phyloP scores from a whole-genome alignment of 257 asterid genomes.

The Scutellaria baicalensis region DNA sequence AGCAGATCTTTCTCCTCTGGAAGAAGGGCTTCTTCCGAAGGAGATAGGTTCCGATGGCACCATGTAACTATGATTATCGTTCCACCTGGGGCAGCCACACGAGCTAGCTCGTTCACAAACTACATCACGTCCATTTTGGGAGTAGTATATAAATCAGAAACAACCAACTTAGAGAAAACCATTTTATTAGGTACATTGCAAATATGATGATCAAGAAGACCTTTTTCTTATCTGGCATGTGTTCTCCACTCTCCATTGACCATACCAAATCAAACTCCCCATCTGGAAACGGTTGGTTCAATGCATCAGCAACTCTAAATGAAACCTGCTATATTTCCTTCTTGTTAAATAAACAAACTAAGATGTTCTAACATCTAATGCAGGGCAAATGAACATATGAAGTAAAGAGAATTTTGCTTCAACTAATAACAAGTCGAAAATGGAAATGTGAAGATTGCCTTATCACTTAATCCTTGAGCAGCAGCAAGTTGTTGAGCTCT shows the following conservation, averaged over 20 bases:
- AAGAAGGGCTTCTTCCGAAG: conserved; percentile 52
- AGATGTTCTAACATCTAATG: neutral
- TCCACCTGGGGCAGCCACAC: conserved; percentile 96
- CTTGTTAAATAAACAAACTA: neutral
- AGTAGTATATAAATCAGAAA: neutral
- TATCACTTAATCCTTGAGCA: conserved; percentile 62
- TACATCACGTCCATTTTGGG: conserved; percentile 18
- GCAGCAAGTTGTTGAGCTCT: conserved; percentile 85
- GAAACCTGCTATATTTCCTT: conserved; percentile 48
- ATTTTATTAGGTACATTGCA: too few species aligned
- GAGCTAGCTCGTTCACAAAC: conserved; percentile 86
- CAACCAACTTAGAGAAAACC: too few species aligned
- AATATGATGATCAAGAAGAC: conserved; percentile 22
- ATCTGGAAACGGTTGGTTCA: conserved; percentile 91
- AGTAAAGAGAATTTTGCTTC: neutral
- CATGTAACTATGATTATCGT: conserved; percentile 89
- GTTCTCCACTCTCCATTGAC: conserved; percentile 99
- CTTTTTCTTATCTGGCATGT: conserved; percentile 95
- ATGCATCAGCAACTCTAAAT: conserved; percentile 92
- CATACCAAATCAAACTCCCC: conserved; percentile 81
- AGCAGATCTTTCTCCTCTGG: conserved; percentile 60
- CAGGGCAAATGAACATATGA: neutral
- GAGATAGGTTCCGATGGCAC: conserved; percentile 93
- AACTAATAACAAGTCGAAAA: too few species aligned
- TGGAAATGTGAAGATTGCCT: too few species aligned